Evolutionary conservation across 768 basidiomycete species (phyloP).

Genomic region (Hemileccinum impolitum): DNA sequence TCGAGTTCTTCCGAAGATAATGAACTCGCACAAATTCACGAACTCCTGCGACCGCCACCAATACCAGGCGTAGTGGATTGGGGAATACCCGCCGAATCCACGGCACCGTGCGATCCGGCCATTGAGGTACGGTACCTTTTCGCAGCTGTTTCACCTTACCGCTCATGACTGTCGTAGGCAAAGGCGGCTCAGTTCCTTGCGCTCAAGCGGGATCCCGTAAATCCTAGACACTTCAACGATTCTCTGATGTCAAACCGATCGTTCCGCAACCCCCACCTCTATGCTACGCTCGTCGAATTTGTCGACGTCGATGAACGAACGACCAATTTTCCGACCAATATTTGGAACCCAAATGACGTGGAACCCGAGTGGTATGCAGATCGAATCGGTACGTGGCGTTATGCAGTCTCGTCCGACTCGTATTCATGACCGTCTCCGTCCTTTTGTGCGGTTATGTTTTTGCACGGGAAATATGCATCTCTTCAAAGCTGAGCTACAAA

Average conservation of each 20-base stretch:
- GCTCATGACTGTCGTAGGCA: conserved; percentile 41
- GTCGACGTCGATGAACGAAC: conserved; percentile 85
- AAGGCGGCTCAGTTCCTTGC: conserved; percentile 78
- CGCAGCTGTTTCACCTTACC: neutral
- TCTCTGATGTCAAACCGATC: conserved; percentile 89
- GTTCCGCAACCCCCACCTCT: conserved; percentile 96
- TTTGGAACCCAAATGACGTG: conserved; percentile 73
- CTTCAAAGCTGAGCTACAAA: conserved; percentile 59
- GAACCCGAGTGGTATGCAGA: conserved; percentile 72
- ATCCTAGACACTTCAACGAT: conserved; percentile 92
- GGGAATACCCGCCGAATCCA: conserved; percentile 67
- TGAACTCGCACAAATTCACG: conserved; percentile 53
- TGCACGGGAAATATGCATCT: conserved; percentile 3
- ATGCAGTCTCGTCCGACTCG: conserved; percentile 14
- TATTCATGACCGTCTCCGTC: conserved; percentile 25
- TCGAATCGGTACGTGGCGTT: conserved; percentile 61
- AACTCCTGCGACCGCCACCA: conserved; percentile 57
- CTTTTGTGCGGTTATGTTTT: conserved; percentile 4
- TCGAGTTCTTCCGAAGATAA: conserved; percentile 30
- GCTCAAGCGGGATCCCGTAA: conserved; percentile 58
- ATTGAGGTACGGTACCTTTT: conserved; percentile 46
- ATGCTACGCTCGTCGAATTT: conserved; percentile 92
- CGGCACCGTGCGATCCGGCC: conserved; percentile 55
- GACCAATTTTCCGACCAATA: conserved; percentile 70
- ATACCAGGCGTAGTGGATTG: conserved; percentile 67